phyloP scores from a whole-genome alignment of 108 stramenopile genomes.

The Aurantiochytrium sp. region DNA sequence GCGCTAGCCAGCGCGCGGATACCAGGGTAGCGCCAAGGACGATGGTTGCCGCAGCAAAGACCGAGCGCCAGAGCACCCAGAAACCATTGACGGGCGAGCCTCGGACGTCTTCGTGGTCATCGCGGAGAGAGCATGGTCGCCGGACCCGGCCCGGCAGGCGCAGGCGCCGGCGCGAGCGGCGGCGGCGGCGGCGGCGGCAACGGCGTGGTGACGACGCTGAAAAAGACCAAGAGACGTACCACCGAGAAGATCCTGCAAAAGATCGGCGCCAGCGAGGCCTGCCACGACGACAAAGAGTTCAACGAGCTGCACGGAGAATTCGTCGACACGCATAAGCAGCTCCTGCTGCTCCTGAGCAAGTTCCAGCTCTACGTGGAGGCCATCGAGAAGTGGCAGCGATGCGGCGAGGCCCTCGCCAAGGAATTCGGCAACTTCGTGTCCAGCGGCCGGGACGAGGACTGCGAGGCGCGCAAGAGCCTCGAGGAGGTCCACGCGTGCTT shows the following conservation, averaged over 20 bases:
- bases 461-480: neutral
- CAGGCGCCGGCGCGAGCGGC: neutral
- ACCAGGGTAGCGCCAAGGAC: too few species aligned
- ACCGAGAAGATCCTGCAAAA: slow-evolving; percentile 24
- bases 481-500: neutral
- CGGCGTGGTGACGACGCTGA: neutral
- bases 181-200: neutral
- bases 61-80: too few species aligned
- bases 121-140: too few species aligned
- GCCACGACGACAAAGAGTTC: neutral
- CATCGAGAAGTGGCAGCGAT: neutral
- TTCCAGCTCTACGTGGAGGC: neutral
- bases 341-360: neutral
- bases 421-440: neutral
- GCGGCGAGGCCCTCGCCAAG: neutral
- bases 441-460: neutral
- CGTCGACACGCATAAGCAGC: neutral
- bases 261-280: neutral
- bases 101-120: too few species aligned
- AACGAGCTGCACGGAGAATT: neutral
- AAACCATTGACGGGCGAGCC: too few species aligned
- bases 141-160: neutral
- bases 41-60: too few species aligned
- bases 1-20: too few species aligned
- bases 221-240: slow-evolving; percentile 8